Percentiles rank a stretch among this genome's conserved stretches.
Conservation (phyloP, 1,284 basidiomycete species). For the Austroboletus niveus region DNA sequence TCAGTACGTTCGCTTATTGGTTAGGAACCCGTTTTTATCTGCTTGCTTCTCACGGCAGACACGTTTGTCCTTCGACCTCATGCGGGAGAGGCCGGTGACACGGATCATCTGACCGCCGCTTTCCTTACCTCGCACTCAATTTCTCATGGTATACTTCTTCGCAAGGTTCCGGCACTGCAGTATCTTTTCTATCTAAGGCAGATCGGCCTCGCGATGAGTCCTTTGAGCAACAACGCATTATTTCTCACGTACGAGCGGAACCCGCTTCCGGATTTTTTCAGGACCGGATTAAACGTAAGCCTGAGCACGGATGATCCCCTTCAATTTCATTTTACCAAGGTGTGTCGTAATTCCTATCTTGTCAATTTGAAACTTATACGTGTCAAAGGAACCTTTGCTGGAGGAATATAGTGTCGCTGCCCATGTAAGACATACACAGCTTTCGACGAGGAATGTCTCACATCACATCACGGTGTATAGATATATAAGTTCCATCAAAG, state of each 20-base stretch:
- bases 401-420: conserved; percentile 99
- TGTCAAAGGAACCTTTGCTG: conserved; percentile 79
- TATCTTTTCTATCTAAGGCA: conserved; percentile 97
- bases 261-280: conserved; percentile 96
- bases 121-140: conserved; percentile 98
- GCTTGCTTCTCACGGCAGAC: conserved; percentile 45
- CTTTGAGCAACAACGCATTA: conserved; percentile 95
- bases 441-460: neutral
- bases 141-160: conserved; percentile 95
- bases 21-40: neutral
- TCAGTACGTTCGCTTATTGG: conserved; percentile 63
- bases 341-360: conserved; percentile 21
- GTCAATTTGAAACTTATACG: neutral
- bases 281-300: conserved; percentile 94
- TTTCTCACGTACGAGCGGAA: conserved; percentile 98
- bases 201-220: conserved; percentile 98
- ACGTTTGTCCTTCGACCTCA: conserved; percentile 98
- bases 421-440: conserved; percentile 56
- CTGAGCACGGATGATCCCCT: conserved; percentile 94
- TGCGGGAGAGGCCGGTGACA: conserved; percentile 97
- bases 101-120: conserved; percentile 94
- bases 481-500: conserved; percentile 91
- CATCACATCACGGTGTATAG: conserved; percentile 36
- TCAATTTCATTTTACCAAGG: conserved; percentile 97
- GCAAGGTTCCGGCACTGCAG: conserved; percentile 93